phyloP scores from a whole-genome alignment of 768 basidiomycete species.

The Kwoniella mangroviensis region DNA sequence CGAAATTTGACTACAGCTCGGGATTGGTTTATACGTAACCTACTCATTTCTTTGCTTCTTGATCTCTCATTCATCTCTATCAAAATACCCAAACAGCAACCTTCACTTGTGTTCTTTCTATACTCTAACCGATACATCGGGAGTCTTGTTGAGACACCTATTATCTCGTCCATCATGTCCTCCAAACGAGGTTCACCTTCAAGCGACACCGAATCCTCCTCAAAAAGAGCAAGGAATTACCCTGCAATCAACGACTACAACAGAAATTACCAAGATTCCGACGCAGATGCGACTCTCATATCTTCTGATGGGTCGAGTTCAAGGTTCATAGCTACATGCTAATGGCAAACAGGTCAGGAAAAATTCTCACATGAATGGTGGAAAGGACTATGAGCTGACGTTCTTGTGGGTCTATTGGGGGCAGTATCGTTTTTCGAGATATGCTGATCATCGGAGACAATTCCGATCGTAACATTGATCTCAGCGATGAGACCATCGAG shows the following conservation, averaged over 20 bases:
- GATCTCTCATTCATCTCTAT: too few species aligned
- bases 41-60: too few species aligned
- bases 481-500: conserved; percentile 7
- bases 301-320: conserved; percentile 16
- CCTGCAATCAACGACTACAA: not conserved
- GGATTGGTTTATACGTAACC: too few species aligned
- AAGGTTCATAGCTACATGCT: conserved; percentile 24
- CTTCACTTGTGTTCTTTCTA: not conserved
- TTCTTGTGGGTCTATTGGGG: not conserved
- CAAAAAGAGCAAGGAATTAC: not conserved
- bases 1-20: too few species aligned
- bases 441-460: conserved; percentile 2
- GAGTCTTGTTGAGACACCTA: not conserved
- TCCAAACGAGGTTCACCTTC: not conserved
- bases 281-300: conserved; percentile 18
- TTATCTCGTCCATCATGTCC: not conserved
- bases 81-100: not conserved
- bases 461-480: not conserved
- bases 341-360: conserved; percentile 12
- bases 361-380: too few species aligned
- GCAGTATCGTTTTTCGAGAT: conserved; percentile 8
- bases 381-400: not conserved
- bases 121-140: too few species aligned
- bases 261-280: conserved; percentile 5
- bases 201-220: not conserved